Evolutionary conservation across 306 rosid genomes (phyloP).

Genomic region (Cicer pinnatifidum): DNA sequence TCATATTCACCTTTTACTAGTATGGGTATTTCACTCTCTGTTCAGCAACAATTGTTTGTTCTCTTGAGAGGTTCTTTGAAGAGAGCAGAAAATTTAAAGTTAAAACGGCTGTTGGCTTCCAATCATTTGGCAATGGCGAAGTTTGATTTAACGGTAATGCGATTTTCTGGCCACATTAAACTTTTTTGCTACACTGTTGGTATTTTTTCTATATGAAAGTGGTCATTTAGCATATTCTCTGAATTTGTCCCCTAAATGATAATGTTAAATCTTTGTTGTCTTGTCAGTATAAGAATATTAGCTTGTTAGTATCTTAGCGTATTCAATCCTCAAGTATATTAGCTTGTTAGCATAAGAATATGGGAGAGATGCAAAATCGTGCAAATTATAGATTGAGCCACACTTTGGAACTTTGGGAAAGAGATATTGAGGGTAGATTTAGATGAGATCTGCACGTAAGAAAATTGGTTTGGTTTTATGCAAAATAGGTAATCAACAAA

Average conservation of each 20-base stretch:
- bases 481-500: slow-evolving; percentile 11
- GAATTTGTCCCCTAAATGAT: slow-evolving; percentile 27
- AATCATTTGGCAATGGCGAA: slow-evolving; percentile 96
- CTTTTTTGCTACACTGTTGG: slow-evolving; percentile 15
- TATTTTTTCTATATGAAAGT: slow-evolving; percentile 21
- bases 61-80: slow-evolving; percentile 91
- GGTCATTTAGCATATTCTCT: slow-evolving; percentile 14
- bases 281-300: slow-evolving; percentile 25
- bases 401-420: slow-evolving; percentile 4
- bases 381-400: slow-evolving; percentile 3
- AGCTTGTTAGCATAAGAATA: slow-evolving; percentile 21
- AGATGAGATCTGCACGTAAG: slow-evolving; percentile 18
- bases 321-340: slow-evolving; percentile 26
- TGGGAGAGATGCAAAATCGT: not conserved
- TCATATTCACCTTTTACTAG: slow-evolving; percentile 86
- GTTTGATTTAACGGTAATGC: slow-evolving; percentile 84
- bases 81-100: slow-evolving; percentile 92
- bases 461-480: slow-evolving; percentile 23
- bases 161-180: slow-evolving; percentile 36
- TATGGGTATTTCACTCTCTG: slow-evolving; percentile 82
- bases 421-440: slow-evolving; percentile 30
- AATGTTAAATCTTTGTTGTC: slow-evolving; percentile 34
- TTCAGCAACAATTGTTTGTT: slow-evolving; percentile 90
- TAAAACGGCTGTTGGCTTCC: slow-evolving; percentile 85
- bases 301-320: slow-evolving; percentile 29